Evolutionary conservation across 139 green algal species (phyloP).

Genomic region (Haematococcus lacustris): DNA sequence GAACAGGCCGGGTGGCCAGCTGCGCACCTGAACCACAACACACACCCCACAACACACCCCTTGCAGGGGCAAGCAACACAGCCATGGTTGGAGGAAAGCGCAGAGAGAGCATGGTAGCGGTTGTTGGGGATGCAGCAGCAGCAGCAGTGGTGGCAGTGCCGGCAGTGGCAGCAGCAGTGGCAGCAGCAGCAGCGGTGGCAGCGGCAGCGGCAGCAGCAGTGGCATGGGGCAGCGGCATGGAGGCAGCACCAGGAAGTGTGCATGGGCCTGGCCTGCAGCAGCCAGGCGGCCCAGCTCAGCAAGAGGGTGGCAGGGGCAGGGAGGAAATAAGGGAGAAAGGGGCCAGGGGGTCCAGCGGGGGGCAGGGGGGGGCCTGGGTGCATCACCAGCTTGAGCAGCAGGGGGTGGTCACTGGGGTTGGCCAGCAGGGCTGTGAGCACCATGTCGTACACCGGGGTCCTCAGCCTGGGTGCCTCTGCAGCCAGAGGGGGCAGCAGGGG

Average conservation of each 20-base stretch:
- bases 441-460: constrained; percentile 66
- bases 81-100: not conserved
- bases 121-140: not conserved
- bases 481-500: constrained; percentile 1
- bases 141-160: not conserved
- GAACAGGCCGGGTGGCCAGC: constrained; percentile 23
- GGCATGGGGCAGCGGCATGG: not conserved
- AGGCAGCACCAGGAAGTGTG: not conserved
- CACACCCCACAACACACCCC: constrained; percentile 3
- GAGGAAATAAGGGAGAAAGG: not conserved
- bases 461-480: constrained; percentile 9
- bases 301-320: not conserved
- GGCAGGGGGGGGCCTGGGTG: not conserved
- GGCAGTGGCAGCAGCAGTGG: not conserved
- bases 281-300: not conserved
- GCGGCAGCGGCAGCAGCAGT: not conserved
- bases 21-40: constrained; percentile 2
- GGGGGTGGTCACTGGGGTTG: constrained; percentile 46
- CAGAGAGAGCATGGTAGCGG: not conserved
- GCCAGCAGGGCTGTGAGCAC: constrained; percentile 52
- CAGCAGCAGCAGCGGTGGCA: not conserved
- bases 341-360: not conserved
- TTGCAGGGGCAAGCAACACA: not conserved
- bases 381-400: constrained; percentile 48
- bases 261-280: not conserved